Base-by-base conservation (phyloP, 1,284 basidiomycete species). In the Thelephora terrestris region DNA sequence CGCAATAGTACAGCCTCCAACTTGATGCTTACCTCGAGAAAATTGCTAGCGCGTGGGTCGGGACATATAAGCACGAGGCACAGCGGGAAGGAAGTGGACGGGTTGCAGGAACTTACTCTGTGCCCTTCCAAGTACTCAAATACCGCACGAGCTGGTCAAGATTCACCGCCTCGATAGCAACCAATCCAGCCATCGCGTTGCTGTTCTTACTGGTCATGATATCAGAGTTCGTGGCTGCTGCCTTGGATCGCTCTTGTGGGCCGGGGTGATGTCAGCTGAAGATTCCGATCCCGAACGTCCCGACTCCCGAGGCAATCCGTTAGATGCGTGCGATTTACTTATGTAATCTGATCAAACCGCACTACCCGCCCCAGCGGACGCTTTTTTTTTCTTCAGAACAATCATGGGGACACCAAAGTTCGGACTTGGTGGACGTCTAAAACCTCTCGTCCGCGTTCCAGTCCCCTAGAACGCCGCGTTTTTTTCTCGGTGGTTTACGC, bases 371-470 rank as follows among this genome's bases (percentile, higher is more conserved):
- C 21, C 10, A 42, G 12, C 16, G 39, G 35, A n/a, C 5, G 39
- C n/a, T n/a, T 42, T 42, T 42, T 42, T 21, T 18, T 42, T 21
- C 39, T 42, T 20, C 39, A 42, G 39, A 42, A 42, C 39, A 42
- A 42, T 42, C 39, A 42, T 42, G 39, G 39, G 39, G 39, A 42
- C 39, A 42, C 39, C 20, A 42, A 42, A 42, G 39, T 42, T 42
- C 39, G 39, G 25, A 25, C 39, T 42, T 42, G 39, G 39, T 42
- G n/a, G 20, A 12, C 21, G 4, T 42, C 16, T 6, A 21, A 21
- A 9, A 23, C 25, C n/a, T 42, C 39, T 42, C 39, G 39, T n/a
- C 25, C 39, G 39, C 39, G 39, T 42, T 42, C 39, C 39, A 42
- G 39, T 21, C 39, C 39, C 39, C 18, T 42, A 21, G 39, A 42